These are phyloP conservation scores for Xylariaceae sp. DNA, from an alignment of 2,329 filamentous ascomycete species.

Conservation along the genomic window DNA sequence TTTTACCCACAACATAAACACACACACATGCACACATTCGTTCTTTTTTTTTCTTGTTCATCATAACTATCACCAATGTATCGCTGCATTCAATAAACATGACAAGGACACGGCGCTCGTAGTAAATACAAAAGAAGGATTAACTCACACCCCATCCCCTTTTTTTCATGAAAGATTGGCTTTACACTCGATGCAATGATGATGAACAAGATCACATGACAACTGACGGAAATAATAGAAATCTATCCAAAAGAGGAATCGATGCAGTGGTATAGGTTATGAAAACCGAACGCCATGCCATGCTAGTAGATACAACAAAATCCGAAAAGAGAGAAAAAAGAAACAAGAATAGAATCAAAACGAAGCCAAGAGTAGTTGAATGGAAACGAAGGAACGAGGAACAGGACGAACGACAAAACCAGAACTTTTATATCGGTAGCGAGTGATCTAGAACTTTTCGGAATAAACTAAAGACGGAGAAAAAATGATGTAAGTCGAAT, in stretches of 20 bases:
- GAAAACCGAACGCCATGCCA: constrained; percentile 17
- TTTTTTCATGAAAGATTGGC: background rate
- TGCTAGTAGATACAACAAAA: constrained; percentile 10
- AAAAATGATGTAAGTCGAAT: background rate
- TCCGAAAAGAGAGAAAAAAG: background rate
- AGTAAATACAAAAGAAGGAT: too few species aligned
- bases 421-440: background rate
- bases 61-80: too few species aligned
- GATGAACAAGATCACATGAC: background rate
- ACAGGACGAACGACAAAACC: too few species aligned
- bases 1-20: too few species aligned
- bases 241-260: constrained; percentile 13
- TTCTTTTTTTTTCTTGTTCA: too few species aligned
- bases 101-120: too few species aligned
- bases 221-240: background rate
- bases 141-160: too few species aligned
- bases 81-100: too few species aligned
- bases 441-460: constrained; percentile 10
- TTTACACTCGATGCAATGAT: background rate
- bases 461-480: constrained; percentile 3
- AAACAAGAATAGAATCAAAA: background rate
- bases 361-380: background rate
- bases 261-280: constrained; percentile 18
- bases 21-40: too few species aligned
- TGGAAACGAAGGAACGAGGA: too few species aligned